phyloP scores from a whole-genome alignment of 441 rosid genomes.

The Aleurites moluccanus region DNA sequence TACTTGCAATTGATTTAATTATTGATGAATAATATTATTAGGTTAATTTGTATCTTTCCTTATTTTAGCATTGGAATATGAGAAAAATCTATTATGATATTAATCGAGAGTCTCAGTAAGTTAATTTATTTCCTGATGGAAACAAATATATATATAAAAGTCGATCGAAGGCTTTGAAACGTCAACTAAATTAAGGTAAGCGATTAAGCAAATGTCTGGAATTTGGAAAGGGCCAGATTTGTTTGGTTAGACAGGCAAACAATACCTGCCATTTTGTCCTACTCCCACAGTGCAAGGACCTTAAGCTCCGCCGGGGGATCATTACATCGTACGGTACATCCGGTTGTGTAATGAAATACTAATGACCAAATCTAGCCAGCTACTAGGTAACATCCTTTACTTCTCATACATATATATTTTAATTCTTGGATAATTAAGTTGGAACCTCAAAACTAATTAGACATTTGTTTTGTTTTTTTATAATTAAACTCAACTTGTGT shows the following conservation, averaged over 20 bases:
- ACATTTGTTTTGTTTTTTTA: too few species aligned
- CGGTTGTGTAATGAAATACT: neutral
- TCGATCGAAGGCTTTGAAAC: neutral
- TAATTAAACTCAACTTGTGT: too few species aligned
- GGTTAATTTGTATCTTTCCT: too few species aligned
- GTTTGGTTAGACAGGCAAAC: conserved; percentile 1
- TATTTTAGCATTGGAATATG: too few species aligned
- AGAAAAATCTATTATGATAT: too few species aligned
- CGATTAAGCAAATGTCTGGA: neutral
- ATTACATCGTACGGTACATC: neutral
- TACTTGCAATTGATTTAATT: too few species aligned
- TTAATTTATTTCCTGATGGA: neutral
- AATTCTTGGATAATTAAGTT: too few species aligned
- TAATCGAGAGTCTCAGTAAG: too few species aligned
- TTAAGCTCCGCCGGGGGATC: neutral
- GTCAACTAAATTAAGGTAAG: neutral
- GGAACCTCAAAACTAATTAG: too few species aligned
- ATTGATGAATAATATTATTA: too few species aligned
- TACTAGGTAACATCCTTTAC: too few species aligned
- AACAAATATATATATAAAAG: neutral
- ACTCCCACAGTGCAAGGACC: neutral
- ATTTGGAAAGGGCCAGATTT: neutral
- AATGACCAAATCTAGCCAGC: neutral
- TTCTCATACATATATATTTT: too few species aligned
- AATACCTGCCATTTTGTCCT: neutral